A percentile compares a stretch with the other conserved stretches of the same genome.
Evolutionary conservation across 2,329 filamentous ascomycete species (phyloP).

Genomic region (Xylariales sp.): DNA sequence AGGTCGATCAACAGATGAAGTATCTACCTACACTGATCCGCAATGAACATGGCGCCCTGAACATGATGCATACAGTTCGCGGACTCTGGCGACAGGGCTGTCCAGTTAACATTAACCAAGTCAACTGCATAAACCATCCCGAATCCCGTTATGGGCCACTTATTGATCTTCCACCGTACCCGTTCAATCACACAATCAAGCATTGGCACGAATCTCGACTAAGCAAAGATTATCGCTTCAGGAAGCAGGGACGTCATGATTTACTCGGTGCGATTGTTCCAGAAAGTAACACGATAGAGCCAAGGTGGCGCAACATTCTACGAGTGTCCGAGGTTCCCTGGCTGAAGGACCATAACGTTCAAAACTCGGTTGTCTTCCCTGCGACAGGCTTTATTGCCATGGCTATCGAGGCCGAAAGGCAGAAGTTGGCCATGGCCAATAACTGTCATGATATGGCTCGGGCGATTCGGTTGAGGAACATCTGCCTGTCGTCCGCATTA

Average conservation of each 20-base stretch:
- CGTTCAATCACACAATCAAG: slow-evolving; percentile 38
- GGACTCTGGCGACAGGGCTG: too few relatives aligned
- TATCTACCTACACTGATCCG: background rate
- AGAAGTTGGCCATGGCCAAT: slow-evolving; percentile 10
- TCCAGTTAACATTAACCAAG: too few relatives aligned
- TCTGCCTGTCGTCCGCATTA: too few relatives aligned
- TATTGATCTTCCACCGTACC: slow-evolving; percentile 41
- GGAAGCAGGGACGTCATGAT: slow-evolving; percentile 31
- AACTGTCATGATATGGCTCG: too few relatives aligned
- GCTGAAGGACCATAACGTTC: slow-evolving; percentile 43
- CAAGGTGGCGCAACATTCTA: slow-evolving; percentile 31
- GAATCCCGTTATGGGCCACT: too few relatives aligned
- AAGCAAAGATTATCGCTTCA: slow-evolving; percentile 28
- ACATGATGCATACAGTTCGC: too few relatives aligned
- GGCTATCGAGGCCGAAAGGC: slow-evolving; percentile 30
- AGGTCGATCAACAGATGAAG: background rate
- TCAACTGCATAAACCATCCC: too few relatives aligned
- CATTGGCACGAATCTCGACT: slow-evolving; percentile 35
- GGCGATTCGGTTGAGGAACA: too few relatives aligned
- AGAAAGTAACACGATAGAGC: slow-evolving; percentile 24
- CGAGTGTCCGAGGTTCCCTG: slow-evolving; percentile 35
- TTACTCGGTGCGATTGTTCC: slow-evolving; percentile 30
- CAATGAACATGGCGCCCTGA: background rate
- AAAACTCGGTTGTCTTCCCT: slow-evolving; percentile 43
- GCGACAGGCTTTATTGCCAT: slow-evolving; percentile 34